Conservation (phyloP, 352 stramenopile species). For the Globisporangium abappressorium region DNA sequence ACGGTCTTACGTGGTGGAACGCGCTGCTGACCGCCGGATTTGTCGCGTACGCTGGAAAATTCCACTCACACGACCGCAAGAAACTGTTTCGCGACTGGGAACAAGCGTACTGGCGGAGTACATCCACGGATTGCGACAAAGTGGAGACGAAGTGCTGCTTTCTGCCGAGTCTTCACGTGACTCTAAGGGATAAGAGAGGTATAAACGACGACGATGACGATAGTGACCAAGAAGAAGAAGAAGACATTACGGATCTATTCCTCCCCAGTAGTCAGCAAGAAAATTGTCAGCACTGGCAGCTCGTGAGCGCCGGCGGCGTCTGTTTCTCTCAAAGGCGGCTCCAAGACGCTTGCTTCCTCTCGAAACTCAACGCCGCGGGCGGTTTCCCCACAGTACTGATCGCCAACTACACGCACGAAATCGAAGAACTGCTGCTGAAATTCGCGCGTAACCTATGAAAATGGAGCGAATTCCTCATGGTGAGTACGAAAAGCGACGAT, state of each 20-base stretch:
- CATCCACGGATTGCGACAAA: neutral
- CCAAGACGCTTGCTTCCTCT: slow-evolving; percentile 43
- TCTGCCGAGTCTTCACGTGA: slow-evolving; percentile 23
- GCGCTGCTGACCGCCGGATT: slow-evolving; percentile 43
- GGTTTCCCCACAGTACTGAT: slow-evolving; percentile 39
- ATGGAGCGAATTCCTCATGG: slow-evolving; percentile 45
- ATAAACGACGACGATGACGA: neutral
- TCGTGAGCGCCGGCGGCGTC: slow-evolving; percentile 24
- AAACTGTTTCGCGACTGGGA: slow-evolving; percentile 24
- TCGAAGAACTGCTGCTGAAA: slow-evolving; percentile 43
- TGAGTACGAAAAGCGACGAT: slow-evolving; percentile 30
- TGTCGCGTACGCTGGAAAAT: slow-evolving; percentile 30
- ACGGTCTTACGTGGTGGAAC: slow-evolving; percentile 48
- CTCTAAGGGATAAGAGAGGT: slow-evolving; percentile 11
- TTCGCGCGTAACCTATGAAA: slow-evolving; percentile 37
- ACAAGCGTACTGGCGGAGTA: slow-evolving; percentile 9
- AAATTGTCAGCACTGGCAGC: slow-evolving; percentile 16
- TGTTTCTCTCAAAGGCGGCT: slow-evolving; percentile 45
- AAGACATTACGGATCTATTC: slow-evolving; percentile 10
- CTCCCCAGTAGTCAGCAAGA: too few species aligned
- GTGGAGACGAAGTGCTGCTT: slow-evolving; percentile 15
- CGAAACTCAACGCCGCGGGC: slow-evolving; percentile 20
- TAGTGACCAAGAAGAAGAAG: neutral
- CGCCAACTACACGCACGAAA: slow-evolving; percentile 32
- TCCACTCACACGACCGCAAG: slow-evolving; percentile 17